phyloP scores from a whole-genome alignment of 192 early-diverging fungal species.

The Dissophora ornata region DNA sequence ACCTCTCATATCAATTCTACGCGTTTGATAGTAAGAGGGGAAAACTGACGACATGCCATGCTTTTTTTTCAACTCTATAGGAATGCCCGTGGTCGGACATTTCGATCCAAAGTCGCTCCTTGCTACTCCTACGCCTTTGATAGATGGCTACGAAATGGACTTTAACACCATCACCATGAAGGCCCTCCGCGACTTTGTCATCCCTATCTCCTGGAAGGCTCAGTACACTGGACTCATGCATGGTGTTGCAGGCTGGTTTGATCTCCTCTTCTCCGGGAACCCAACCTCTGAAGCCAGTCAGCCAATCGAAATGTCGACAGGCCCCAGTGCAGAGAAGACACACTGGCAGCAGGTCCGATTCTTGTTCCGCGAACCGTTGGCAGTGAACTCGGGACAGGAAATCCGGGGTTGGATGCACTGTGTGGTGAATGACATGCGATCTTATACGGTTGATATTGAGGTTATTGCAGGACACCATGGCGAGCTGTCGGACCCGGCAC shows the following conservation, averaged over 20 bases:
- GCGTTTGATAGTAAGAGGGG: background rate
- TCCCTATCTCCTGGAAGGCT: conserved; percentile 85
- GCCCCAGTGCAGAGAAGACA: conserved; percentile 86
- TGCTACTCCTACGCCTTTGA: conserved; percentile 63
- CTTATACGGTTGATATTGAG: conserved; percentile 87
- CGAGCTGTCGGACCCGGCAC: conserved; percentile 61
- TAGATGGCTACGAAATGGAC: conserved; percentile 74
- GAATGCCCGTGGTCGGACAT: conserved; percentile 92
- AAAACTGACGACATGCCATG: too few relatives aligned
- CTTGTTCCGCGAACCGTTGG: conserved; percentile 92
- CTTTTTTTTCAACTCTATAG: conserved; percentile 43
- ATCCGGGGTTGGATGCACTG: conserved; percentile 89
- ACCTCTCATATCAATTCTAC: background rate
- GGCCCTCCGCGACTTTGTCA: conserved; percentile 84
- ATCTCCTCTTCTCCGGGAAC: conserved; percentile 82
- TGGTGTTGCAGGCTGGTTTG: conserved; percentile 98
- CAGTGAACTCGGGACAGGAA: conserved; percentile 90
- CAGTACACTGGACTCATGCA: conserved; percentile 92
- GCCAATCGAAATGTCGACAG: conserved; percentile 85
- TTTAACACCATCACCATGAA: conserved; percentile 84
- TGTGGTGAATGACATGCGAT: conserved; percentile 90
- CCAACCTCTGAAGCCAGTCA: conserved; percentile 58
- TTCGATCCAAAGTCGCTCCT: conserved; percentile 88
- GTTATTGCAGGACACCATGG: conserved; percentile 66
- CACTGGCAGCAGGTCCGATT: conserved; percentile 99